phyloP scores from a whole-genome alignment of 129 eudicot species.

The Pulicaria dysenterica region DNA sequence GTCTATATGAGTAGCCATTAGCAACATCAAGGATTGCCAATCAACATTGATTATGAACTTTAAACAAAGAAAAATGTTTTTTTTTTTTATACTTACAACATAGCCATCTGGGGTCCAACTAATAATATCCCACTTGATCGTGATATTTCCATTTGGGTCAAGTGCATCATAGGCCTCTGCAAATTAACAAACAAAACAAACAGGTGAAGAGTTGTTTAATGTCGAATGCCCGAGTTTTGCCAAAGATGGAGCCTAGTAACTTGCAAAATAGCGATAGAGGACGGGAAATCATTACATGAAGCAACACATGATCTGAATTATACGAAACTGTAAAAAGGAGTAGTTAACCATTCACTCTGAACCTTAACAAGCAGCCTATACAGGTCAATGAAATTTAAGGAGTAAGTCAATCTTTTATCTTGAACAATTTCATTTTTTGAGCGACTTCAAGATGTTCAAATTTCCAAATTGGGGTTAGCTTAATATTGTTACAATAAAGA shows the following conservation, averaged over 20 bases:
- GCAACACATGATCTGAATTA: neutral
- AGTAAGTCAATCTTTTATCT: constrained; percentile 3
- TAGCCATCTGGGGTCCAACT: constrained; percentile 97
- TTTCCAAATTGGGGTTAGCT: neutral
- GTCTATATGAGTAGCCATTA: neutral
- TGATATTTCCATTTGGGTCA: constrained; percentile 88
- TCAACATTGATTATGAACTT: constrained; percentile 11
- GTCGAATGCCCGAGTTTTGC: neutral
- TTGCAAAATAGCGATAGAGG: neutral
- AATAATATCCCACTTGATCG: constrained; percentile 88
- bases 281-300: neutral
- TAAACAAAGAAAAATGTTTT: neutral
- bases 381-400: neutral
- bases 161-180: constrained; percentile 95
- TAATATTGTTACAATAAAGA: neutral
- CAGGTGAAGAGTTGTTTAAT: neutral
- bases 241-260: neutral
- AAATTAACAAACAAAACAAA: constrained; percentile 19
- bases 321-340: neutral
- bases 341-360: neutral
- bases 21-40: neutral
- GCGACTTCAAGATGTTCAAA: constrained; percentile 2
- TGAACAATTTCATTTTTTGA: neutral
- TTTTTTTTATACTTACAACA: constrained; percentile 59
- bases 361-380: neutral